Evolutionary conservation across 371 early-diverging fungal genomes (phyloP).

Genomic region (Mortierella sp.): DNA sequence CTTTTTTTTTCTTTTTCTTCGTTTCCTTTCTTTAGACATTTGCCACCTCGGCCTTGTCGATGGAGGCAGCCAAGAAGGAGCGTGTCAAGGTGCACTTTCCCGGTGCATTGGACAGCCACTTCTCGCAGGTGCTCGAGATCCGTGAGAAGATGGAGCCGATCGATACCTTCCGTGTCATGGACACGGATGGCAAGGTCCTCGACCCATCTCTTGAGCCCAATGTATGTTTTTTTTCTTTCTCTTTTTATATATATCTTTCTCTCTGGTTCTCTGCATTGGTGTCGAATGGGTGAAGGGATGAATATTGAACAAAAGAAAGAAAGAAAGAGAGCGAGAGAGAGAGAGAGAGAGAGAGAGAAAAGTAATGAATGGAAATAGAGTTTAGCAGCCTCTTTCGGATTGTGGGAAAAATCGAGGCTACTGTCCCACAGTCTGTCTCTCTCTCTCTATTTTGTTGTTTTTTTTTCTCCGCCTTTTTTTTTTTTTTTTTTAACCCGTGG

Average conservation of each 20-base stretch:
- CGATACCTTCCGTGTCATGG: constrained; percentile 94
- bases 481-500: too few relatives aligned
- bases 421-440: too few relatives aligned
- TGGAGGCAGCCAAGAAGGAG: constrained; percentile 38
- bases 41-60: constrained; percentile 30
- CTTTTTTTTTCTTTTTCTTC: background rate
- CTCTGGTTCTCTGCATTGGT: background rate
- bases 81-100: constrained; percentile 61
- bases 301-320: too few relatives aligned
- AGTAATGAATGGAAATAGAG: constrained; percentile 4
- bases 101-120: constrained; percentile 67
- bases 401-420: constrained; percentile 19
- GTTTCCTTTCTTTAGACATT: constrained; percentile 20
- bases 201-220: constrained; percentile 81
- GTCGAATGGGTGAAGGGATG: too few relatives aligned
- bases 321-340: too few relatives aligned
- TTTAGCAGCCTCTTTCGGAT: constrained; percentile 1
- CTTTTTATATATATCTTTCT: constrained; percentile 5
- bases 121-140: constrained; percentile 57
- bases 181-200: constrained; percentile 83
- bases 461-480: too few relatives aligned
- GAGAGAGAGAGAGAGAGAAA: background rate
- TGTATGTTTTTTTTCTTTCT: constrained; percentile 37
- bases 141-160: constrained; percentile 69
- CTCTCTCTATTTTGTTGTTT: too few relatives aligned